Conservation (phyloP, 768 basidiomycete species). For the Suillus ampliporus region DNA sequence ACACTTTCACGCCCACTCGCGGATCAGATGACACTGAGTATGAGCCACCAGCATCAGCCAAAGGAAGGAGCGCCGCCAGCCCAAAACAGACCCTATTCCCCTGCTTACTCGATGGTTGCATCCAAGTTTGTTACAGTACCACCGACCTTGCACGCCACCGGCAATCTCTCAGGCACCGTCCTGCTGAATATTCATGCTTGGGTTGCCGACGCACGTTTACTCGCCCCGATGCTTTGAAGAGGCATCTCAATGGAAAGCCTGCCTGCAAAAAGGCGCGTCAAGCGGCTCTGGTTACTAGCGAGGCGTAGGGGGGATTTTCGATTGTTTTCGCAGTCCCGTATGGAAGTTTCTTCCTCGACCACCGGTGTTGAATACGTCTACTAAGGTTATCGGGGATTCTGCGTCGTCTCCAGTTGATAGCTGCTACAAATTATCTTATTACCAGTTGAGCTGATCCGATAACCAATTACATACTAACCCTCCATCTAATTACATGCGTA, state of each 20-base stretch:
- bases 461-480: background rate
- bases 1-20: no score
- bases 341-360: background rate
- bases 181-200: slow-evolving; percentile 28
- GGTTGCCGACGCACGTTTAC: slow-evolving; percentile 36
- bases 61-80: slow-evolving; percentile 5
- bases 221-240: slow-evolving; percentile 38
- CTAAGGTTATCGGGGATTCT: background rate
- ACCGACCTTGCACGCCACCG: slow-evolving; percentile 36
- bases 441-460: background rate
- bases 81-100: slow-evolving; percentile 23
- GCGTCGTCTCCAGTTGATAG: background rate
- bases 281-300: slow-evolving; percentile 15
- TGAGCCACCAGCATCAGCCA: background rate
- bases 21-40: background rate
- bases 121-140: slow-evolving; percentile 33
- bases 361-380: background rate
- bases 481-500: background rate
- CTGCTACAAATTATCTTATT: no score
- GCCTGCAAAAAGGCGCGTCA: slow-evolving; percentile 32
- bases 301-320: background rate
- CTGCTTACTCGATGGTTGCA: slow-evolving; percentile 30
- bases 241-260: slow-evolving; percentile 36
- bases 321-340: background rate
- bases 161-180: slow-evolving; percentile 34